A percentile compares a stretch with the other conserved stretches of the same genome.
phyloP scores from a whole-genome alignment of 768 basidiomycete species.

The Russula abietina region DNA sequence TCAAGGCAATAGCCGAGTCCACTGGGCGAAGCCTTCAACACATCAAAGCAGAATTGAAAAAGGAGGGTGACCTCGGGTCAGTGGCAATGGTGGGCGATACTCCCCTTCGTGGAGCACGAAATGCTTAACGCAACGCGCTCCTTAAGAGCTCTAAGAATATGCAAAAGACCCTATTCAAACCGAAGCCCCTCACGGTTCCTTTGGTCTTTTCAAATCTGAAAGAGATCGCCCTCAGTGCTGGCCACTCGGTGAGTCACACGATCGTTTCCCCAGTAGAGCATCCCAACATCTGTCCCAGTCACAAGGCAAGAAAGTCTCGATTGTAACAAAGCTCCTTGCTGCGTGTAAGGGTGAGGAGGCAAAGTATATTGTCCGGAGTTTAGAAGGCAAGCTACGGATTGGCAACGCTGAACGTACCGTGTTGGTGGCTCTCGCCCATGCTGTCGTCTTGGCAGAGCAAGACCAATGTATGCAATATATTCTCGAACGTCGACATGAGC shows the following conservation, averaged over 20 bases:
- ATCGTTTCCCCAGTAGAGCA: not conserved
- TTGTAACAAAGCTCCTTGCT: slow-evolving; percentile 90
- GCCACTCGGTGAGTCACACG: slow-evolving; percentile 61
- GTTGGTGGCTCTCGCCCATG: slow-evolving; percentile 91
- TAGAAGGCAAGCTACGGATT: slow-evolving; percentile 96
- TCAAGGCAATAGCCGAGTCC: slow-evolving; percentile 93
- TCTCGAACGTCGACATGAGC: too few relatives aligned
- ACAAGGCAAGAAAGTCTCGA: slow-evolving; percentile 89
- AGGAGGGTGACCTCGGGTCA: slow-evolving; percentile 89
- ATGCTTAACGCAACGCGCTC: not conserved
- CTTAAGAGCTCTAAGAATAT: slow-evolving; percentile 83
- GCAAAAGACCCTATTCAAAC: slow-evolving; percentile 92
- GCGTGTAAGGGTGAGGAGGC: slow-evolving; percentile 89
- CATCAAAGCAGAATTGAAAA: slow-evolving; percentile 89
- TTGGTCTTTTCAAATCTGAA: slow-evolving; percentile 85
- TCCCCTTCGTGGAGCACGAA: not conserved
- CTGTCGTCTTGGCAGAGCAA: slow-evolving; percentile 75
- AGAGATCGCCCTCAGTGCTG: slow-evolving; percentile 82
- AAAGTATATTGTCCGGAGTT: slow-evolving; percentile 91
- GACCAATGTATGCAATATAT: slow-evolving; percentile 43
- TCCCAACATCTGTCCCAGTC: slow-evolving; percentile 46
- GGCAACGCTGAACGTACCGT: slow-evolving; percentile 95
- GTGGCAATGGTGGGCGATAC: slow-evolving; percentile 77
- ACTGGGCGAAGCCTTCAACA: slow-evolving; percentile 80
- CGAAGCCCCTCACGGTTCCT: slow-evolving; percentile 82